phyloP scores from a whole-genome alignment of 2,329 filamentous ascomycete species.

The Lachnellula suecica region DNA sequence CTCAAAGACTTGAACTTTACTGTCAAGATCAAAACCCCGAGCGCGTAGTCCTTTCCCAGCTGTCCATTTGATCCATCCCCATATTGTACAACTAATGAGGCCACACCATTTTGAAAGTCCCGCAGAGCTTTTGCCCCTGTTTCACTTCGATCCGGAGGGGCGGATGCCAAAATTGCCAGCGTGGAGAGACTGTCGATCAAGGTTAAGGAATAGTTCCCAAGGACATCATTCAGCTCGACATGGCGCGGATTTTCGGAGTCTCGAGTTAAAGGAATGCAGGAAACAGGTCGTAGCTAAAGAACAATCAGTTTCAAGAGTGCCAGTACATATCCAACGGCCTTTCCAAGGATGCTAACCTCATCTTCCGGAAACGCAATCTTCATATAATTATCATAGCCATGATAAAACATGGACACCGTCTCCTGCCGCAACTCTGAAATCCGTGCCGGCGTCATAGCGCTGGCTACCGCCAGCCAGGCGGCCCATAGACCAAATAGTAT shows the following conservation, averaged over 20 bases:
- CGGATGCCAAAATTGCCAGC: constrained; percentile 85
- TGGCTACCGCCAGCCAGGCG: constrained; percentile 26
- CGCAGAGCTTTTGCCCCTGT: constrained; percentile 61
- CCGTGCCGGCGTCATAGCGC: constrained; percentile 53
- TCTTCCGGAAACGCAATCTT: constrained; percentile 92
- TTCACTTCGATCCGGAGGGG: constrained; percentile 53
- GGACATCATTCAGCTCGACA: constrained; percentile 87
- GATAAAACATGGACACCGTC: constrained; percentile 85
- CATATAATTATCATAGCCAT: constrained; percentile 97
- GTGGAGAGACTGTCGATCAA: constrained; percentile 94
- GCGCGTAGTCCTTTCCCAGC: constrained; percentile 70
- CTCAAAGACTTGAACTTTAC: constrained; percentile 98
- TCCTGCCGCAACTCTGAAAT: constrained; percentile 57
- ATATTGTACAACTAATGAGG: constrained; percentile 75
- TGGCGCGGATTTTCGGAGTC: constrained; percentile 77
- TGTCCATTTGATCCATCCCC: constrained; percentile 75
- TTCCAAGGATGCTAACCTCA: constrained; percentile 55
- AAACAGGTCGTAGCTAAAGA: constrained; percentile 73
- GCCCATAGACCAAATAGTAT: constrained; percentile 20
- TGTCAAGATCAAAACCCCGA: constrained; percentile 89
- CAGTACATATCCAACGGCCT: no score
- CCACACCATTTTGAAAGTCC: constrained; percentile 80
- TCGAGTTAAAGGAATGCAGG: constrained; percentile 80
- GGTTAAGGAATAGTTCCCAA: constrained; percentile 96
- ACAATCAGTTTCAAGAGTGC: constrained; percentile 6